A percentile compares a stretch with the other conserved stretches of the same genome.
These are phyloP conservation scores for Eucalyptus shirleyi DNA, from an alignment of 345 rosid species.

Conservation along the genomic window DNA sequence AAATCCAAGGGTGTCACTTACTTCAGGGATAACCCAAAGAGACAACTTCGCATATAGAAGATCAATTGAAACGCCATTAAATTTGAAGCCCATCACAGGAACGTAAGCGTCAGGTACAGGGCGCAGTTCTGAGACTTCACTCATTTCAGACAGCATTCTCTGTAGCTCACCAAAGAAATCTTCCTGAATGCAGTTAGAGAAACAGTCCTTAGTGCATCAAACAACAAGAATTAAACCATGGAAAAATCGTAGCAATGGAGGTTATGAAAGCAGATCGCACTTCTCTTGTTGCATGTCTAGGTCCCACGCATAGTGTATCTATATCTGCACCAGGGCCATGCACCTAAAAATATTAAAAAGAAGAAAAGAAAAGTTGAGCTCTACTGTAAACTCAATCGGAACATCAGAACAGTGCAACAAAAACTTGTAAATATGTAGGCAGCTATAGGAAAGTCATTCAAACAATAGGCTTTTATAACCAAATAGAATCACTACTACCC, in stretches of 20 bases:
- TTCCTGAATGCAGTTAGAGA: conserved; percentile 34
- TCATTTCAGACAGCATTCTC: conserved; percentile 77
- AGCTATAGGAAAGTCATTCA: neutral
- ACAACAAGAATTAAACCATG: neutral
- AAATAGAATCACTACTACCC: neutral
- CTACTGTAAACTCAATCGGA: neutral
- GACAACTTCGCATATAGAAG: conserved; percentile 91
- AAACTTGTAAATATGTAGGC: neutral
- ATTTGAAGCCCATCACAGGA: conserved; percentile 83
- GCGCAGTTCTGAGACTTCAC: conserved; percentile 91
- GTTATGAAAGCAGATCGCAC: conserved; percentile 34
- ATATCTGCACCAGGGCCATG: conserved; percentile 99
- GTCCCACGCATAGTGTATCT: conserved; percentile 95
- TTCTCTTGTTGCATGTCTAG: conserved; percentile 89
- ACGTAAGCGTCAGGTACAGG: conserved; percentile 99
- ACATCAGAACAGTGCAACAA: neutral
- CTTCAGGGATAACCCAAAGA: conserved; percentile 94
- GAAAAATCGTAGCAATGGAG: neutral
- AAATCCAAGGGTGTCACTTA: conserved; percentile 17
- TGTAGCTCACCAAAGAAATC: conserved; percentile 88
- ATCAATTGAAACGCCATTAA: conserved; percentile 87
- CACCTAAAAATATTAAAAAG: conserved; percentile 34
- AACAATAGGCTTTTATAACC: neutral
- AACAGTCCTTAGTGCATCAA: conserved; percentile 3
- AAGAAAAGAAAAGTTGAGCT: neutral